Conservation (phyloP, 148 eudicot genomes). For the Cornus suecica region DNA sequence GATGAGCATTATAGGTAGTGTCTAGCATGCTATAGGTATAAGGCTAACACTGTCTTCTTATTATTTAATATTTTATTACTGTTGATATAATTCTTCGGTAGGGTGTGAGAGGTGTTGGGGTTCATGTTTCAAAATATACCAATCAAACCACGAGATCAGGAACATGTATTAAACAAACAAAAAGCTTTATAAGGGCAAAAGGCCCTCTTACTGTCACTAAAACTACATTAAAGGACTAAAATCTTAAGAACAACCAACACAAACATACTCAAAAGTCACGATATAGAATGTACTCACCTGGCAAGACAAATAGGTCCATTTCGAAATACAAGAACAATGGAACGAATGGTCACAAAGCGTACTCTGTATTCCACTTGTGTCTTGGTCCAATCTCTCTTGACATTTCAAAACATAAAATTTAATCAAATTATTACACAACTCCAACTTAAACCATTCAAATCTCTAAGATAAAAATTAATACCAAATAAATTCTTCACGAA, state of each 20-base stretch:
- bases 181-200: neutral
- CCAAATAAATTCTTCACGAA: neutral
- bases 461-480: neutral
- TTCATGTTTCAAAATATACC: neutral
- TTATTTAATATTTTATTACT: too few species aligned
- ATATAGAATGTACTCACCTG: slow-evolving; percentile 42
- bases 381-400: slow-evolving; percentile 95
- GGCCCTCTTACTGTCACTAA: neutral
- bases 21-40: too few species aligned
- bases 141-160: neutral
- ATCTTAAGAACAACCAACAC: neutral
- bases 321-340: slow-evolving; percentile 78
- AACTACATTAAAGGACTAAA: neutral
- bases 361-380: slow-evolving; percentile 85
- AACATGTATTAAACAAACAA: neutral
- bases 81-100: too few species aligned
- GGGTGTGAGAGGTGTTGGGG: too few species aligned
- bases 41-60: too few species aligned
- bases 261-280: neutral
- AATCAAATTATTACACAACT: slow-evolving; percentile 16
- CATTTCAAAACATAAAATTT: slow-evolving; percentile 10
- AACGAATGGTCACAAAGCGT: slow-evolving; percentile 87
- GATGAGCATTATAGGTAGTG: too few species aligned
- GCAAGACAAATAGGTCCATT: slow-evolving; percentile 93
- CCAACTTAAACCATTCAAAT: slow-evolving; percentile 1